These are phyloP conservation scores for Apiotrichum siamense DNA, from an alignment of 1,284 basidiomycete genomes.

Conservation along the genomic window DNA sequence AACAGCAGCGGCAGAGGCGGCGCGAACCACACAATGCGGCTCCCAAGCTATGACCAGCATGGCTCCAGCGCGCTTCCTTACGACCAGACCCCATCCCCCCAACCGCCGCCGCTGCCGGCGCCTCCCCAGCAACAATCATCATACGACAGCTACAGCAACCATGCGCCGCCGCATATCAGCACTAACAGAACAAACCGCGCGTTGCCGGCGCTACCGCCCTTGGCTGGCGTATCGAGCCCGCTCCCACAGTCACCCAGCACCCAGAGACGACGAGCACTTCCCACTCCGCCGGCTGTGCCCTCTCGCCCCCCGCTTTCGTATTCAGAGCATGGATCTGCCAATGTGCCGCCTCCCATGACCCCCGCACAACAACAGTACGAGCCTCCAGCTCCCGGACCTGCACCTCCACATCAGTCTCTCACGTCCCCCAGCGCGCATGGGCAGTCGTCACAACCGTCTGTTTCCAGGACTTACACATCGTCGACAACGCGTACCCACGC, in stretches of 20 bases:
- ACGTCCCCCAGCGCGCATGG: background rate
- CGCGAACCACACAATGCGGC: background rate
- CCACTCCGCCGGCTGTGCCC: background rate
- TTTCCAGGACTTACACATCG: background rate
- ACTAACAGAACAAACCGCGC: background rate
- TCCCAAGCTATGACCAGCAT: too few species aligned
- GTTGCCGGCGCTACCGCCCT: background rate
- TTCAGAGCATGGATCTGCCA: background rate
- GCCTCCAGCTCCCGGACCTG: background rate
- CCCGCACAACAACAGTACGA: slow-evolving; percentile 1
- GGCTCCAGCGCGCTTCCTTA: too few species aligned
- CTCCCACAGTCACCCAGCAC: background rate
- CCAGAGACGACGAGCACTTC: background rate
- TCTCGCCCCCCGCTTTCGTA: background rate
- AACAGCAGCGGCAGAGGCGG: background rate
- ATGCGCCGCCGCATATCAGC: background rate
- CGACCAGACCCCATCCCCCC: background rate
- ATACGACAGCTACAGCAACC: background rate
- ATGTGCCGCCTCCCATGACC: background rate
- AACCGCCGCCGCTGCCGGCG: background rate
- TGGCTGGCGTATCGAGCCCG: background rate
- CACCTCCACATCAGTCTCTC: background rate
- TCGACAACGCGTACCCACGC: background rate
- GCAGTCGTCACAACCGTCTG: background rate
- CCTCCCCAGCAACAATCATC: background rate